Evolutionary conservation across 2,329 filamentous ascomycete genomes (phyloP).

Genomic region (Remersonia thermophila): DNA sequence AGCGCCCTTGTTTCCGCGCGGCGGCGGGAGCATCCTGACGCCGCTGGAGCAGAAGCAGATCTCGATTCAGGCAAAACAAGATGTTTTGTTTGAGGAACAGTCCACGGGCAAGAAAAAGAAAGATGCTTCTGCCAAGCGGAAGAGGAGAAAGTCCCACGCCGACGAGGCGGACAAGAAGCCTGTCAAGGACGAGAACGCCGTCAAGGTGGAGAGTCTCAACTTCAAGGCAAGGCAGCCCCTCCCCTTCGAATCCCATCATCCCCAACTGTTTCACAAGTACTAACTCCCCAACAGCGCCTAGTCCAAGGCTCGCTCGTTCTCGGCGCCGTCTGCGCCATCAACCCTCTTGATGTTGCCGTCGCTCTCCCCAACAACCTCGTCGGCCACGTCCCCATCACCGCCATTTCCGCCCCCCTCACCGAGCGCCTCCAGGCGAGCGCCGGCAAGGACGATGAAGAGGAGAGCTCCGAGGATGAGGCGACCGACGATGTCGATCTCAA

Average conservation of each 20-base stretch:
- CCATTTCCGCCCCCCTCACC: slow-evolving; percentile 73
- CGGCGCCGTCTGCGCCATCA: slow-evolving; percentile 74
- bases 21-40: slow-evolving; percentile 79
- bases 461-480: slow-evolving; percentile 34
- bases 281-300: slow-evolving; percentile 47
- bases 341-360: slow-evolving; percentile 63
- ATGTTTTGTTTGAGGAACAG: slow-evolving; percentile 82
- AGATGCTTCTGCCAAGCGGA: slow-evolving; percentile 39
- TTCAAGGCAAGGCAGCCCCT: slow-evolving; percentile 55
- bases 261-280: not conserved
- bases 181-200: slow-evolving; percentile 39
- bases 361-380: slow-evolving; percentile 85
- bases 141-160: slow-evolving; percentile 38
- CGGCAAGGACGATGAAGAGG: slow-evolving; percentile 42
- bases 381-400: slow-evolving; percentile 82
- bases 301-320: slow-evolving; percentile 78
- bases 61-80: slow-evolving; percentile 79
- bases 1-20: slow-evolving; percentile 82
- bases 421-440: slow-evolving; percentile 60
- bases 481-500: slow-evolving; percentile 57
- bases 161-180: slow-evolving; percentile 42
- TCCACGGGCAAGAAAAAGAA: slow-evolving; percentile 35
- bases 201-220: slow-evolving; percentile 76
- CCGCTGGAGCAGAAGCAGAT: slow-evolving; percentile 95
- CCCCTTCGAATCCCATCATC: too few relatives aligned